Percentiles rank a stretch among this genome's conserved stretches.
These are phyloP conservation scores for Diaporthe eres DNA, from an alignment of 2,329 filamentous ascomycete genomes.

Conservation along the genomic window DNA sequence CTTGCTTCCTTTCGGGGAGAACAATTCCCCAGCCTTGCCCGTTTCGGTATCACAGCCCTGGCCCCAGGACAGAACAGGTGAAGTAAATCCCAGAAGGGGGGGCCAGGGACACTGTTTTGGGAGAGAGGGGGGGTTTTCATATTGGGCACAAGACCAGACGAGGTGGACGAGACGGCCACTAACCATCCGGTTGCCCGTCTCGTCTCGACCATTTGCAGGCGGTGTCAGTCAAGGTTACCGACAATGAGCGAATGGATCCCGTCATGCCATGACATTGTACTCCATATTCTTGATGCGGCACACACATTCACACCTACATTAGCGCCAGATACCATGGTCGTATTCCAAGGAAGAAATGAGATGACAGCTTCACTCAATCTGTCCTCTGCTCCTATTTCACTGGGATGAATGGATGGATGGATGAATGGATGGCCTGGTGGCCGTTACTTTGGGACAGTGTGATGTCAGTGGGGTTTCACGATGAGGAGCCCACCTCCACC, in stretches of 20 bases:
- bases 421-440: neutral
- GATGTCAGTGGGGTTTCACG: constrained; percentile 21
- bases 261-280: neutral
- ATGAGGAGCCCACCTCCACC: neutral
- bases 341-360: constrained; percentile 18
- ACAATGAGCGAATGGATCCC: neutral
- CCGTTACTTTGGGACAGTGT: neutral
- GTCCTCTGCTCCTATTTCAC: neutral
- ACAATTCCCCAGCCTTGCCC: neutral
- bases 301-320: neutral
- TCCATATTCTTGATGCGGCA: constrained; percentile 4
- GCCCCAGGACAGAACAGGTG: neutral
- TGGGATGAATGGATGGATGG: neutral
- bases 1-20: neutral
- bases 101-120: neutral
- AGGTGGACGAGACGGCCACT: neutral
- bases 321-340: constrained; percentile 8
- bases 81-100: neutral
- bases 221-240: constrained; percentile 12
- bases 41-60: neutral
- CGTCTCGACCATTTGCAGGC: neutral
- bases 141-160: neutral
- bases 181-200: constrained; percentile 14
- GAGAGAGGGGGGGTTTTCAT: neutral
- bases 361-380: neutral